Conservation (phyloP, 148 eudicot species). For the Oxyria digyna region DNA sequence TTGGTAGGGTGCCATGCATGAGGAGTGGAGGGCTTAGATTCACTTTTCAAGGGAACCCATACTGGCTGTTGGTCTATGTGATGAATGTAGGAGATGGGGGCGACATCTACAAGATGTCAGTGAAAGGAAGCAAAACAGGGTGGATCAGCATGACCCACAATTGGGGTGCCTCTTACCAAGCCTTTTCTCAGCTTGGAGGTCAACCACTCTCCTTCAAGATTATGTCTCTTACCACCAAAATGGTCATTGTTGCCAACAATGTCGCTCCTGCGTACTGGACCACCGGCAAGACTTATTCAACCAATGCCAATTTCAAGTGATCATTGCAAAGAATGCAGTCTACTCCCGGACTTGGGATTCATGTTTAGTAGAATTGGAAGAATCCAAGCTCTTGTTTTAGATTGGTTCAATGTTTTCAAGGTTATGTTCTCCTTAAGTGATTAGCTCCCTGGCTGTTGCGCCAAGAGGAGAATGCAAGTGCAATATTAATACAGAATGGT, state of each 20-base stretch:
- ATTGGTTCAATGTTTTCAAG: not conserved
- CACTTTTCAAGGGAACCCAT: constrained; percentile 48
- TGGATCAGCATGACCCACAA: constrained; percentile 92
- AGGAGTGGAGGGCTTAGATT: constrained; percentile 51
- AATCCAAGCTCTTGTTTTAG: not conserved
- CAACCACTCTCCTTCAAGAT: constrained; percentile 58
- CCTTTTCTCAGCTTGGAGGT: constrained; percentile 52
- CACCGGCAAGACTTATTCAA: constrained; percentile 35
- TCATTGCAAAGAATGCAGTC: not conserved
- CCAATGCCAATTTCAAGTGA: constrained; percentile 43
- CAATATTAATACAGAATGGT: not conserved
- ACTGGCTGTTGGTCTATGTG: constrained; percentile 63
- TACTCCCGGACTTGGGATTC: not conserved
- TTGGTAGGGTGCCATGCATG: constrained; percentile 49
- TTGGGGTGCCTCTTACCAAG: constrained; percentile 92
- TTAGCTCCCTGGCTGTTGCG: constrained; percentile 6
- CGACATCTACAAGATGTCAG: constrained; percentile 56
- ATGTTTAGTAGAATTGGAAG: not conserved
- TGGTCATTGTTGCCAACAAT: constrained; percentile 35
- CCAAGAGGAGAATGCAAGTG: constrained; percentile 6
- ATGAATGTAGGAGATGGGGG: constrained; percentile 84
- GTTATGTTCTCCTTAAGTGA: not conserved
- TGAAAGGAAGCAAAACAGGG: constrained; percentile 50
- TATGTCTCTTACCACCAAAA: constrained; percentile 32
- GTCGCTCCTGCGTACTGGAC: constrained; percentile 55